phyloP scores from a whole-genome alignment of 495 filamentous ascomycete species.

The Penicillium salamii region DNA sequence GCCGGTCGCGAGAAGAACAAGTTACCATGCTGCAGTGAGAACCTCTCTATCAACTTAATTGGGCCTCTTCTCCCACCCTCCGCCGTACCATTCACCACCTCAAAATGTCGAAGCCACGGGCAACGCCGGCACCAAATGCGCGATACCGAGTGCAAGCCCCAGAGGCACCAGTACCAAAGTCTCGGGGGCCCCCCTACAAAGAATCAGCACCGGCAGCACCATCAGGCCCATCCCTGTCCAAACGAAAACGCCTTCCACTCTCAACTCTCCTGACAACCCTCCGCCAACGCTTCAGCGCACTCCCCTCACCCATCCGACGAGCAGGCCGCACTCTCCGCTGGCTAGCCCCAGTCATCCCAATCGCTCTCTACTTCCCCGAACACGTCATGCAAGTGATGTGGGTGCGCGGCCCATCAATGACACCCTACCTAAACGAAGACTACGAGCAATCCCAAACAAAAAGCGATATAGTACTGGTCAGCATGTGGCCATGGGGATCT shows the following conservation, averaged over 20 bases:
- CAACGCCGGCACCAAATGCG: constrained; percentile 1
- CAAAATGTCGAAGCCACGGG: constrained; percentile 7
- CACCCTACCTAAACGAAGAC: constrained; percentile 68
- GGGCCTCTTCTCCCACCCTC: neutral
- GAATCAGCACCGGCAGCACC: neutral
- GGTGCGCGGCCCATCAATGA: constrained; percentile 72
- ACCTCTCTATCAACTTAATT: neutral
- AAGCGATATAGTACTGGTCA: constrained; percentile 49
- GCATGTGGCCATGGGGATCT: constrained; percentile 40
- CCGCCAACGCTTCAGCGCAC: constrained; percentile 29
- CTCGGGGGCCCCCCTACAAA: neutral
- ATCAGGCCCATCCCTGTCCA: constrained; percentile 11
- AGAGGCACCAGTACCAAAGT: neutral
- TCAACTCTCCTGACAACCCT: constrained; percentile 29
- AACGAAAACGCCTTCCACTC: constrained; percentile 10
- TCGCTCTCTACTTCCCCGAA: constrained; percentile 61
- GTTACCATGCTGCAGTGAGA: neutral
- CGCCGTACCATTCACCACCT: neutral
- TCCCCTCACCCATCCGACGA: constrained; percentile 29
- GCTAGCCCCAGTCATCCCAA: constrained; percentile 59
- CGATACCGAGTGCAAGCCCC: neutral
- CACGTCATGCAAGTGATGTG: constrained; percentile 59
- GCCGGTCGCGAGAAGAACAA: neutral
- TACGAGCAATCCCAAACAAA: constrained; percentile 53
- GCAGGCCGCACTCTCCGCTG: constrained; percentile 42